Conservation (phyloP, 495 filamentous ascomycete genomes). For the Pseudevernia furfuracea region DNA sequence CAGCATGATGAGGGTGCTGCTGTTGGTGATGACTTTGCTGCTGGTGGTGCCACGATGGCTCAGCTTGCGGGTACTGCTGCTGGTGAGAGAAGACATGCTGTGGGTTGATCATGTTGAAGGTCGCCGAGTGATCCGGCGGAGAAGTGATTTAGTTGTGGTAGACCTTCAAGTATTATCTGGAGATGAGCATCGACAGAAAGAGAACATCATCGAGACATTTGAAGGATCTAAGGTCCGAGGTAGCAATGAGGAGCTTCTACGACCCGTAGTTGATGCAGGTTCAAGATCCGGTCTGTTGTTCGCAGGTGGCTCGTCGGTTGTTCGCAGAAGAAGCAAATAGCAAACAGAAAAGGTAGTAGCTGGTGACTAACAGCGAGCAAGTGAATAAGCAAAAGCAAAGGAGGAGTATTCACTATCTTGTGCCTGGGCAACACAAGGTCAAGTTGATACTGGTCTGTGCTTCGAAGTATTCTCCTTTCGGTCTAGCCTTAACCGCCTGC, state of each 20-base stretch:
- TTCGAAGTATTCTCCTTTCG: slow-evolving; percentile 2
- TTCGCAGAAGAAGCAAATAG: slow-evolving; percentile 1
- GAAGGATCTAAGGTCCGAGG: slow-evolving; percentile 2
- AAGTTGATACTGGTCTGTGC: not conserved
- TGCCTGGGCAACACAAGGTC: not conserved
- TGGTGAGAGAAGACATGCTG: slow-evolving; percentile 68
- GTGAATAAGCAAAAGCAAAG: not conserved
- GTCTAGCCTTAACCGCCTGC: not conserved
- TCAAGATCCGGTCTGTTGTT: not conserved
- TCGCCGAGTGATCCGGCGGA: slow-evolving; percentile 1
- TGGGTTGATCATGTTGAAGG: slow-evolving; percentile 16
- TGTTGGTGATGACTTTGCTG: slow-evolving; percentile 53
- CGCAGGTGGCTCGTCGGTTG: not conserved
- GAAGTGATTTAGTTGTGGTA: not conserved
- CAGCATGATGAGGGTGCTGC: slow-evolving; percentile 52
- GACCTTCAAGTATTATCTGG: slow-evolving; percentile 7
- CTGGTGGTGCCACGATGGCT: slow-evolving; percentile 71
- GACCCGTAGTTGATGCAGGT: not conserved
- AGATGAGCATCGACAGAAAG: slow-evolving; percentile 8
- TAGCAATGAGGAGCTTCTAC: not conserved
- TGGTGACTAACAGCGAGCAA: not conserved
- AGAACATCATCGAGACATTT: slow-evolving; percentile 15
- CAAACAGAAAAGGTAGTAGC: not conserved
- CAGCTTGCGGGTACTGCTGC: slow-evolving; percentile 70
- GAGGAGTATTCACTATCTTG: not conserved